phyloP scores from a whole-genome alignment of 768 basidiomycete genomes.

The Phaffia tasmanica region DNA sequence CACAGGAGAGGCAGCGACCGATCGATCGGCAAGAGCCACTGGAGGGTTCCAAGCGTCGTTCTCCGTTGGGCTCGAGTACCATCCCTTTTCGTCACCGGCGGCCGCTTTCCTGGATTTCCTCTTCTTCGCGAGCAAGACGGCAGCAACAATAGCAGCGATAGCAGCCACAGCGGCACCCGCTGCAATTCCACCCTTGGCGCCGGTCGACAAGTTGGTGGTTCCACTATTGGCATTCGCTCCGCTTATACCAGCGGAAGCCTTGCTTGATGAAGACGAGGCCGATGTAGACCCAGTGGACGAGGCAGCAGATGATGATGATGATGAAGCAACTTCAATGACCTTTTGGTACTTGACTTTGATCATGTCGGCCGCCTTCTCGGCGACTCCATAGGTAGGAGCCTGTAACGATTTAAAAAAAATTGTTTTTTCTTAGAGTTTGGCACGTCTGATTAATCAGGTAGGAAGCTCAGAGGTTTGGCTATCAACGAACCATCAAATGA shows the following conservation, averaged over 20 bases:
- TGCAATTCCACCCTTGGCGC: slow-evolving; percentile 19
- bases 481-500: slow-evolving; percentile 25
- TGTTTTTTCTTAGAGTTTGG: too few relatives aligned
- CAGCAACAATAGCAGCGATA: slow-evolving; percentile 4
- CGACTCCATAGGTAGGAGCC: slow-evolving; percentile 40
- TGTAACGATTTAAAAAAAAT: not conserved
- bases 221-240: not conserved
- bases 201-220: slow-evolving; percentile 11
- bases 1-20: slow-evolving; percentile 1
- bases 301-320: not conserved
- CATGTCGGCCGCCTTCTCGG: slow-evolving; percentile 45
- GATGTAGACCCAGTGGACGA: not conserved
- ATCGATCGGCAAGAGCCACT: not conserved
- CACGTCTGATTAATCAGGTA: not conserved
- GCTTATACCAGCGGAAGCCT: not conserved
- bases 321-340: slow-evolving; percentile 1
- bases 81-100: slow-evolving; percentile 16
- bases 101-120: slow-evolving; percentile 9
- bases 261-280: not conserved
- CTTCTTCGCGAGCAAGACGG: slow-evolving; percentile 11
- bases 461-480: not conserved
- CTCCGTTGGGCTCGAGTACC: slow-evolving; percentile 8
- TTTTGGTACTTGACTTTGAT: slow-evolving; percentile 20
- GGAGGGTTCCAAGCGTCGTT: slow-evolving; percentile 18
- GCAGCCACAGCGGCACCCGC: slow-evolving; percentile 16